Evolutionary conservation across 306 rosid genomes (phyloP).

Genomic region (Notholithocarpus densiflorus): DNA sequence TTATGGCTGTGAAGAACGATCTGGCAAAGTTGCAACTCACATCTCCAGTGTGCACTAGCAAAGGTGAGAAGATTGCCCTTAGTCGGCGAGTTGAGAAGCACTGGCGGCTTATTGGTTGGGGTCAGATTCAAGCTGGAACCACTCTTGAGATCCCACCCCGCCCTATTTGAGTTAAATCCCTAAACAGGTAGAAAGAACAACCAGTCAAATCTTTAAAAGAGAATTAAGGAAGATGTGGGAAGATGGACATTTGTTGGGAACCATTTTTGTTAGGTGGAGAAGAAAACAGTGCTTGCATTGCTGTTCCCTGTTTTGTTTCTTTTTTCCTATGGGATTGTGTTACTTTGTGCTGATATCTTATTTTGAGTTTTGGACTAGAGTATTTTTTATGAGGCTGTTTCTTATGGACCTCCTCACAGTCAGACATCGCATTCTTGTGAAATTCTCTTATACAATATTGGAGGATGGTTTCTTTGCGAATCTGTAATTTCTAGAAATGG

Average conservation of each 20-base stretch:
- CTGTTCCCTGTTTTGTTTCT: not conserved
- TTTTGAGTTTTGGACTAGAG: constrained; percentile 12
- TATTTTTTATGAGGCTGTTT: not conserved
- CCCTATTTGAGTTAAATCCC: constrained; percentile 38
- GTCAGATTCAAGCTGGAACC: constrained; percentile 90
- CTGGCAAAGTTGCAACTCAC: constrained; percentile 86
- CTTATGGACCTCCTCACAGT: not conserved
- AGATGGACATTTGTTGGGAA: constrained; percentile 41
- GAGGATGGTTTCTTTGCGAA: too few species aligned
- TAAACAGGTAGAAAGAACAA: not conserved
- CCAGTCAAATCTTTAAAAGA: not conserved
- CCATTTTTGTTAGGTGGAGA: constrained; percentile 62
- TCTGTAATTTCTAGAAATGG: too few species aligned
- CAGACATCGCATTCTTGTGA: too few species aligned
- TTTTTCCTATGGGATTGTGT: constrained; percentile 15
- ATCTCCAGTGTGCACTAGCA: constrained; percentile 94
- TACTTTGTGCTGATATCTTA: constrained; percentile 1
- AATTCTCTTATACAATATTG: too few species aligned
- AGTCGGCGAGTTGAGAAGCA: constrained; percentile 98
- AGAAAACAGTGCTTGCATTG: constrained; percentile 33
- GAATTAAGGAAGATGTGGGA: constrained; percentile 37
- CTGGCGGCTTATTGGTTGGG: constrained; percentile 98
- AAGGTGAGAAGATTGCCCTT: constrained; percentile 88
- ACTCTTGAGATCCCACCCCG: constrained; percentile 78
- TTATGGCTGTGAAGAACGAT: constrained; percentile 81